Percentiles rank a stretch among this genome's conserved stretches.
These are phyloP conservation scores for Trichomonascaceae sp. DNA, from an alignment of 1,139 yeast genomes.

Conservation along the genomic window DNA sequence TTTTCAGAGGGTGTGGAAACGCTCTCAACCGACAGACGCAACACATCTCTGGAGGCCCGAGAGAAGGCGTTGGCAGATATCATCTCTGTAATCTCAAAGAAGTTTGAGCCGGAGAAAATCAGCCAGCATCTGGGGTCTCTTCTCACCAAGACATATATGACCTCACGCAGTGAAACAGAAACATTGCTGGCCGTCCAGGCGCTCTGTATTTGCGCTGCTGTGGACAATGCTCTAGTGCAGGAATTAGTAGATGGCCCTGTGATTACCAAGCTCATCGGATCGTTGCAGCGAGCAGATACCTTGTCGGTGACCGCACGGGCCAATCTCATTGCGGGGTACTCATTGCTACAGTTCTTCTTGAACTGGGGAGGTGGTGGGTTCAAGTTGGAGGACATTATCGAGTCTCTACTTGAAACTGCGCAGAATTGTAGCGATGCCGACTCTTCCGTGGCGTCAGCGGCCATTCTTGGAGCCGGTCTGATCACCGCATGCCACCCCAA, in stretches of 20 bases:
- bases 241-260: constrained; percentile 13
- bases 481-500: constrained; percentile 14
- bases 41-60: constrained; percentile 21
- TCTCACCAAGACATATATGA: constrained; percentile 16
- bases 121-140: constrained; percentile 7
- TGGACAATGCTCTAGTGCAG: constrained; percentile 17
- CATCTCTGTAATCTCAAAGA: constrained; percentile 16
- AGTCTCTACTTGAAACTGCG: constrained; percentile 19
- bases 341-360: constrained; percentile 20
- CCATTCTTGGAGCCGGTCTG: constrained; percentile 24
- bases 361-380: constrained; percentile 26
- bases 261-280: constrained; percentile 13
- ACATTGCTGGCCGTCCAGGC: constrained; percentile 21
- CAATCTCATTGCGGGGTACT: constrained; percentile 17
- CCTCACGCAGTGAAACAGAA: constrained; percentile 22
- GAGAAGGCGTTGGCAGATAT: constrained; percentile 22
- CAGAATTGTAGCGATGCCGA: constrained; percentile 18
- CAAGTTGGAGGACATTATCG: constrained; percentile 20
- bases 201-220: constrained; percentile 16
- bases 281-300: constrained; percentile 4
- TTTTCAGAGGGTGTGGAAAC: constrained; percentile 19
- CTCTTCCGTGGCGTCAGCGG: constrained; percentile 18
- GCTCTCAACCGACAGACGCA: constrained; percentile 19
- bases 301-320: constrained; percentile 13
- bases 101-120: constrained; percentile 22